Percentiles rank a stretch among this genome's conserved stretches.
These are phyloP conservation scores for Starmerella sirachaensis DNA, from an alignment of 805 yeast genomes.

Conservation along the genomic window DNA sequence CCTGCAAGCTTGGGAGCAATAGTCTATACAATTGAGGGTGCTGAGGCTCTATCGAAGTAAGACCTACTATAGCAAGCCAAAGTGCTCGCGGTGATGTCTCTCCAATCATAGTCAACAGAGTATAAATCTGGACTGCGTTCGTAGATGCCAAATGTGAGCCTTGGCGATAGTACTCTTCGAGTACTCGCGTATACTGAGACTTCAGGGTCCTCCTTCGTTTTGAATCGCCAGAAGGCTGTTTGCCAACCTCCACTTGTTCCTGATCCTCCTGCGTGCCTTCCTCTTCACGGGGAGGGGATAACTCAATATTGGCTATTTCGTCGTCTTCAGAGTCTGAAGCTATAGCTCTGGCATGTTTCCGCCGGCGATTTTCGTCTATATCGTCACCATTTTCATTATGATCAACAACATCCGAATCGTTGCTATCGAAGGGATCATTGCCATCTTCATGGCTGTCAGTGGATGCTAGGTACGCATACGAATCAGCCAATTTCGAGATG, in stretches of 20 bases:
- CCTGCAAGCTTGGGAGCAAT: conserved; percentile 60
- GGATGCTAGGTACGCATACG: conserved; percentile 39
- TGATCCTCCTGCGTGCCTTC: conserved; percentile 18
- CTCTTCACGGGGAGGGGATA: conserved; percentile 2
- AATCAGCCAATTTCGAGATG: conserved; percentile 43
- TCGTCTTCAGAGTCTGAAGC: conserved; percentile 19
- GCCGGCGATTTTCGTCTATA: conserved; percentile 4
- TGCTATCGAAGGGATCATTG: conserved; percentile 12
- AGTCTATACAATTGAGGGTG: conserved; percentile 61
- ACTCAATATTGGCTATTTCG: conserved; percentile 3
- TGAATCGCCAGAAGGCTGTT: conserved; percentile 7
- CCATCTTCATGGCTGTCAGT: conserved; percentile 24
- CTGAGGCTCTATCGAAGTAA: conserved; percentile 62
- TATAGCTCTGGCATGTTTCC: conserved; percentile 12
- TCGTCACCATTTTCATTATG: neutral
- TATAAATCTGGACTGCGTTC: conserved; percentile 64
- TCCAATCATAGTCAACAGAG: conserved; percentile 68
- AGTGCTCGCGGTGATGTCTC: conserved; percentile 56
- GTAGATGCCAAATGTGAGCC: conserved; percentile 74
- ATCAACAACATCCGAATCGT: conserved; percentile 13
- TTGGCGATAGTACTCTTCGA: conserved; percentile 69
- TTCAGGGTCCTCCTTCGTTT: conserved; percentile 15
- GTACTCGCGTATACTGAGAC: conserved; percentile 32
- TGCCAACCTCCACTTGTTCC: conserved; percentile 3
- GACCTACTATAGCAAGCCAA: conserved; percentile 85